phyloP scores from a whole-genome alignment of 768 basidiomycete genomes.

The Hygrophorus pudorinus region DNA sequence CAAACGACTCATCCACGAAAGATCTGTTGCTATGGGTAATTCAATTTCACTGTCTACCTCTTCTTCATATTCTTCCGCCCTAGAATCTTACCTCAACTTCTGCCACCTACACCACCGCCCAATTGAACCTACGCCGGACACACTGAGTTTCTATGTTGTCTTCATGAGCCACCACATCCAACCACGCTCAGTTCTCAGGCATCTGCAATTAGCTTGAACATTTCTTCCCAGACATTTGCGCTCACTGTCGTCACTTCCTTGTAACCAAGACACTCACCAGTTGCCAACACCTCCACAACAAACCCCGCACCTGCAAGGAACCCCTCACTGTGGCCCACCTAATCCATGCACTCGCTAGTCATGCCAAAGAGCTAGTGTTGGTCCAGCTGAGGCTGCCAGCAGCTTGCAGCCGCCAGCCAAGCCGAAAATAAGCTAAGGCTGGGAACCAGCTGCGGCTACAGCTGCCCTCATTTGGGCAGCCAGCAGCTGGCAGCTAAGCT shows the following conservation, averaged over 20 bases:
- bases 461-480: no score
- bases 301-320: not conserved
- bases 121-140: constrained; percentile 19
- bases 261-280: constrained; percentile 11
- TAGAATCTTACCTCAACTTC: constrained; percentile 19
- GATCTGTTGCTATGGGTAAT: constrained; percentile 15
- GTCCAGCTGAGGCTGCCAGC: no score
- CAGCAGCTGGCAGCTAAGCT: no score
- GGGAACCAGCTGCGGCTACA: no score
- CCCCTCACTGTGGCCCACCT: constrained; percentile 10
- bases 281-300: not conserved
- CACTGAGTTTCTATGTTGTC: constrained; percentile 19
- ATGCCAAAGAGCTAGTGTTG: no score
- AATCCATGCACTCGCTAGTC: no score
- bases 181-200: constrained; percentile 15
- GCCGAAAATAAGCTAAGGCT: no score
- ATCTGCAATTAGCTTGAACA: constrained; percentile 14
- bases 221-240: constrained; percentile 11
- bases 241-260: not conserved
- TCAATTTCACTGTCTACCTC: constrained; percentile 11
- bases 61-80: constrained; percentile 14
- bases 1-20: constrained; percentile 20
- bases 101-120: constrained; percentile 13
- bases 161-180: constrained; percentile 20
- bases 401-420: no score